Base-by-base conservation (phyloP, 2,329 filamentous ascomycete species). In the Talaromyces marneffei region DNA sequence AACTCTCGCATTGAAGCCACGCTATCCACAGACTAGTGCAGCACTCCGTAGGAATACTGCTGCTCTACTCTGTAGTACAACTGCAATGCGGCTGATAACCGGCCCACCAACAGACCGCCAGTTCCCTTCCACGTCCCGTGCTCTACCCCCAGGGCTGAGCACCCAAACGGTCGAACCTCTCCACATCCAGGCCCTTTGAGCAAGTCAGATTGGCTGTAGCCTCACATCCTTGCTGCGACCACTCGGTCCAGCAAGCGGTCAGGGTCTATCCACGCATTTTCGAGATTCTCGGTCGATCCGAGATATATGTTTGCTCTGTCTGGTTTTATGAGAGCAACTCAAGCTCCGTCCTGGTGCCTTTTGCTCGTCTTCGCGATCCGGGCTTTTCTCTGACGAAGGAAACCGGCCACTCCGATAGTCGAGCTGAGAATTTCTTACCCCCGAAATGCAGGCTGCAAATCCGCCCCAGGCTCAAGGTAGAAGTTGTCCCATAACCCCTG, bases 121-220 rank as follows among this genome's bases (percentile, higher is more conserved):
- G 48, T 54, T 58, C 23, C 52, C 20, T 20, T 55, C 60, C 46
- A 54, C 39, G 46, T 58, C 23, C 52, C 20, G 20, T 55, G 52
- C 52, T 33, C 52, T 55, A 55, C 52, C 20, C 12, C 23, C 48
- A 55, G 55, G 60, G 60, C 56, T 59, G 60, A 59, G 55, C 33
- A 50, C 44, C 46, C 23, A 39, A 40, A 52, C 44, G 35, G 57
- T 25, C 37, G 44, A 35, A 23, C 44, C 37, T 35, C 57, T 59
- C 57, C 57, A 62, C 59, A 57, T 60, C 35, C 61, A 66, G 59
- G 53, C 63, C 61, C 65, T 61, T 65, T 67, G 64, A 59, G 58
- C 52, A 20, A 23, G 42, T 31, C 42, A 50, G 42, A 59, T 59
- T 59, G 57, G 44, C 46, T 48, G 23, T 16, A 52, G 31, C 33